Percentiles rank a stretch among this genome's conserved stretches.
Evolutionary conservation across 257 asterid species (phyloP).

Genomic region (Prunella vulgaris): DNA sequence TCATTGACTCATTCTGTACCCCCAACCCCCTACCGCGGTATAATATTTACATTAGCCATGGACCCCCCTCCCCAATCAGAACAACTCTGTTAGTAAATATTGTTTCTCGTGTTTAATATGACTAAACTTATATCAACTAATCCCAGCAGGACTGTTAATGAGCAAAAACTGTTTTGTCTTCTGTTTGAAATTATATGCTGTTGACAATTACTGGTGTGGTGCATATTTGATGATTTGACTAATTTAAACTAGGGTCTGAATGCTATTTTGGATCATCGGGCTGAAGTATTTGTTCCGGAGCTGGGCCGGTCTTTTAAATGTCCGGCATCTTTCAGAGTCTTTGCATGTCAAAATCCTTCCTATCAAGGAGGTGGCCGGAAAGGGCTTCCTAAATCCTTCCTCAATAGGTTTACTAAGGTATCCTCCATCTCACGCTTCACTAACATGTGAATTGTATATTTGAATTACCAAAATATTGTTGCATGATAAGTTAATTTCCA

Average conservation of each 20-base stretch:
- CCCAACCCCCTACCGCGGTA: neutral
- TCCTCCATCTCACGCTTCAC: neutral
- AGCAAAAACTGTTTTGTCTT: neutral
- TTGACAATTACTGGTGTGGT: neutral
- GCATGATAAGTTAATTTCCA: conserved; percentile 7
- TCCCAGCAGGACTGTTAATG: neutral
- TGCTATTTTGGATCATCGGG: conserved; percentile 95
- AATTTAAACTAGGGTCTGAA: conserved; percentile 63
- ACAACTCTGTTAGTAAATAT: neutral
- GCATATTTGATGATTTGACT: conserved; percentile 16
- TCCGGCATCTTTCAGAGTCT: conserved; percentile 81
- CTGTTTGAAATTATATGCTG: neutral
- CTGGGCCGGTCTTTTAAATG: conserved; percentile 78
- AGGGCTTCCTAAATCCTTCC: conserved; percentile 95
- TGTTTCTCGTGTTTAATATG: neutral
- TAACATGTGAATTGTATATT: conserved; percentile 6
- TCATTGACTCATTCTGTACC: conserved; percentile 1
- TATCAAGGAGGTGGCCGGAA: conserved; percentile 97
- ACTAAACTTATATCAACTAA: neutral
- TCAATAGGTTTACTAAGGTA: conserved; percentile 96
- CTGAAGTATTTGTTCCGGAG: conserved; percentile 97
- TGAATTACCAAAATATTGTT: neutral
- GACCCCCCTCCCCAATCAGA: neutral
- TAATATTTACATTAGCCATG: neutral
- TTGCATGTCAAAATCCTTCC: conserved; percentile 97